Evolutionary conservation across 805 yeast species (phyloP), one percentile per base, ranked within the genome.

Genomic region (Isabelozyma heimii): DNA sequence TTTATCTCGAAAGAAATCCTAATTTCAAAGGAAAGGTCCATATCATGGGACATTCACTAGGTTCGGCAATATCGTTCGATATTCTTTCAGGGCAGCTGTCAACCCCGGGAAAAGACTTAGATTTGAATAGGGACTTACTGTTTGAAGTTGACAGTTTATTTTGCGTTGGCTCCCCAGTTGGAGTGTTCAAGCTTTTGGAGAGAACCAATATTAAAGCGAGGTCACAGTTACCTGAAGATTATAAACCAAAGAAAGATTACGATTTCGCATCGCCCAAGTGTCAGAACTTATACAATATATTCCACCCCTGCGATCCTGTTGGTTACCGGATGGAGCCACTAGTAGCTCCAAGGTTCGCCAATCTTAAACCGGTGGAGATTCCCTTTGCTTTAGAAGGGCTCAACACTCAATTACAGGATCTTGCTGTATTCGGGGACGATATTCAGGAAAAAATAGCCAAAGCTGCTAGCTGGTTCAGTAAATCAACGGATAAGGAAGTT

Each of bases 251-350:
- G 24, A 27, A 27, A 28, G 53, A 49, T n/a, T 37, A 69, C 44
- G 43, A 26, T 1, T 54, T 51, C 40, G 65, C 71, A 8, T 65
- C 78, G 3, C 90, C 94, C 3, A 77, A 76, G 30, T 84, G 87
- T 53, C 67, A 73, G 2, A 87, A 87, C 58, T 65, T 87, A 40
- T 94, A 87, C 69, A 92, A 92, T 61, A 69, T 94, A 5, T 90
- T 87, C 69, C 96, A 92, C 57, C 89, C 92, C 0, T 85, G 95
- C 54, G 99, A 92, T 61, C 97, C 97, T 0, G 85, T 94, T 39
- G 91, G 92, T 0, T 90, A 91, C 59, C 73, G 98, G 47, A 68
- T 91, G 49, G 99, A 92, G 65, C 99, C 99, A 1, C 69, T 92
- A 49, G 77, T 91, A 5, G 67, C 73, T 51, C 72, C 76, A 16